A percentile compares a stretch with the other conserved stretches of the same genome.
These are phyloP conservation scores for Reutealis trisperma DNA, from an alignment of 345 rosid genomes.

Conservation along the genomic window DNA sequence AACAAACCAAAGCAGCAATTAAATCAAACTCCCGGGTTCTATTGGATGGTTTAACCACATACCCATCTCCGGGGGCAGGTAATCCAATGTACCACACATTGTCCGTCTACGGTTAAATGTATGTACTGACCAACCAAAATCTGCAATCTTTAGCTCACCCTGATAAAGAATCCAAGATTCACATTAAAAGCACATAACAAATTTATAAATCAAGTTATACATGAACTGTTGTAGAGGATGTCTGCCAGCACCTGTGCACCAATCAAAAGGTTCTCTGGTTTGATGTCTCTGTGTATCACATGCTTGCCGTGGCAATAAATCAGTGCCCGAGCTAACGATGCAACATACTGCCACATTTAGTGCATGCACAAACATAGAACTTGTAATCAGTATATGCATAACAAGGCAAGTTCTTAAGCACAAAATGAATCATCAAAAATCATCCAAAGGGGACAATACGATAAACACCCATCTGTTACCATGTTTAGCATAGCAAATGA, in stretches of 20 bases:
- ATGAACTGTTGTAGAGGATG: neutral
- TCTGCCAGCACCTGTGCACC: constrained; percentile 70
- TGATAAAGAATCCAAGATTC: constrained; percentile 28
- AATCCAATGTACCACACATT: constrained; percentile 97
- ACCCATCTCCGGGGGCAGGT: constrained; percentile 99
- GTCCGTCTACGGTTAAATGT: constrained; percentile 95
- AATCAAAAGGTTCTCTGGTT: constrained; percentile 87
- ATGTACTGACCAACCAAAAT: constrained; percentile 99
- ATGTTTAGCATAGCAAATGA: neutral
- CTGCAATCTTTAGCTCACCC: constrained; percentile 99
- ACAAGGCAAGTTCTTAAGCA: neutral
- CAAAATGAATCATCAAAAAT: neutral
- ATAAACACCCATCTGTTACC: neutral
- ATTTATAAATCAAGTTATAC: neutral
- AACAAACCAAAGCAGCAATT: neutral
- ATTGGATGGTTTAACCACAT: constrained; percentile 18
- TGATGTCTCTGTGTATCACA: constrained; percentile 95
- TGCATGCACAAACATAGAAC: constrained; percentile 4
- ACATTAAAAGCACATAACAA: constrained; percentile 13
- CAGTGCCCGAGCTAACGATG: constrained; percentile 93
- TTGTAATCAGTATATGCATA: neutral
- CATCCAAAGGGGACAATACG: neutral
- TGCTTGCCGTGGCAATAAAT: constrained; percentile 99
- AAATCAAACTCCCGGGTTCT: neutral
- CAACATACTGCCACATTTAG: constrained; percentile 69